Evolutionary conservation across 1,284 basidiomycete species (phyloP).

Genomic region (Ustanciosporium gigantosporum): DNA sequence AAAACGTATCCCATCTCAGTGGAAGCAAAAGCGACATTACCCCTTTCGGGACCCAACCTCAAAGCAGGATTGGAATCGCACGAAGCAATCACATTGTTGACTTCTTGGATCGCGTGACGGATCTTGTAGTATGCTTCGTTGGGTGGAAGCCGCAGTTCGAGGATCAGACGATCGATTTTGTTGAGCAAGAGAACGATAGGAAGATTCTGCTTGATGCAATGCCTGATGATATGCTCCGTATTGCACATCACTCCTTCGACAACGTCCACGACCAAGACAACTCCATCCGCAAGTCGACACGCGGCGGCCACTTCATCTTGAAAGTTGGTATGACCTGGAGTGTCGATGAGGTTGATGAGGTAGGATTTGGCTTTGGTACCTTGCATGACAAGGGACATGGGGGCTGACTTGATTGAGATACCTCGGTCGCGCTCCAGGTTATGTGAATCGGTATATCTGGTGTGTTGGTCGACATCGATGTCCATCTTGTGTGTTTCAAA

Average conservation of each 20-base stretch:
- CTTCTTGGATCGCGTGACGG: constrained; percentile 97
- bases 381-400: constrained; percentile 87
- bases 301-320: constrained; percentile 86
- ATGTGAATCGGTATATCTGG: constrained; percentile 95
- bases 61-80: constrained; percentile 85
- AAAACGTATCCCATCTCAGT: constrained; percentile 98
- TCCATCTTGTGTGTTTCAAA: constrained; percentile 93
- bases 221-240: constrained; percentile 48
- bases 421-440: constrained; percentile 81
- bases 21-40: constrained; percentile 96
- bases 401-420: constrained; percentile 94
- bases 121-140: constrained; percentile 98
- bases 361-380: constrained; percentile 91
- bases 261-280: constrained; percentile 72
- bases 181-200: constrained; percentile 94
- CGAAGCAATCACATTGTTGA: constrained; percentile 77
- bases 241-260: constrained; percentile 58
- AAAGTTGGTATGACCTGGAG: constrained; percentile 97
- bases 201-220: constrained; percentile 65
- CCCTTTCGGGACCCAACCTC: constrained; percentile 87
- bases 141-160: constrained; percentile 93
- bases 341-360: constrained; percentile 91
- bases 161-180: constrained; percentile 95
- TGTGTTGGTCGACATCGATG: constrained; percentile 56
- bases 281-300: constrained; percentile 87